Evolutionary conservation across 805 yeast genomes (phyloP).

Genomic region (Ogataea ramenticola): DNA sequence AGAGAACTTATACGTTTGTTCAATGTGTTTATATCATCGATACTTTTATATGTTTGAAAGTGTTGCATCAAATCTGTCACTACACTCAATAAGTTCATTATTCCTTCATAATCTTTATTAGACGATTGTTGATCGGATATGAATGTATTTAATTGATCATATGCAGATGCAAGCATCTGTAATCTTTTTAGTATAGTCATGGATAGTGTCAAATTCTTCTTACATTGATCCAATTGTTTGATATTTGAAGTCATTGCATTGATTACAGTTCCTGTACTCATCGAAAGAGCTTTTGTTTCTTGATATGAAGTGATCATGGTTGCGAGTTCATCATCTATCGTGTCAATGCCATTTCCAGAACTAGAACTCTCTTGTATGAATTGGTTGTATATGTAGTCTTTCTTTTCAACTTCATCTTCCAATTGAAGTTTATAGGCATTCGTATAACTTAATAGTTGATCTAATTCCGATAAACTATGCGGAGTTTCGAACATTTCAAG

Average conservation of each 20-base stretch:
- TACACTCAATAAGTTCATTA: slow-evolving; percentile 56
- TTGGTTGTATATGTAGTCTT: slow-evolving; percentile 28
- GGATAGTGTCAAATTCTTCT: slow-evolving; percentile 73
- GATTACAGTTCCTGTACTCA: slow-evolving; percentile 53
- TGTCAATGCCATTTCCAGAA: slow-evolving; percentile 16
- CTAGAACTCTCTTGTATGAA: slow-evolving; percentile 7
- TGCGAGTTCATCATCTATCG: slow-evolving; percentile 28
- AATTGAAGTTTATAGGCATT: slow-evolving; percentile 43
- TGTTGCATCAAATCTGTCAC: slow-evolving; percentile 65
- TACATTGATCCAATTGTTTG: slow-evolving; percentile 71
- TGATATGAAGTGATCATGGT: slow-evolving; percentile 37
- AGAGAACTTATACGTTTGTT: slow-evolving; percentile 52
- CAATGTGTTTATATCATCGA: slow-evolving; percentile 68
- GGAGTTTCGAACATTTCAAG: slow-evolving; percentile 44
- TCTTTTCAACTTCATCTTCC: slow-evolving; percentile 34
- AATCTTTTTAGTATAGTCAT: slow-evolving; percentile 83
- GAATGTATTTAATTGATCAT: slow-evolving; percentile 47
- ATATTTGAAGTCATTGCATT: slow-evolving; percentile 69
- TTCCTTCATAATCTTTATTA: slow-evolving; percentile 38
- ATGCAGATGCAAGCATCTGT: slow-evolving; percentile 78
- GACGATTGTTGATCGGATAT: slow-evolving; percentile 25
- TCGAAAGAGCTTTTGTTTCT: slow-evolving; percentile 41
- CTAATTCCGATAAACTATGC: slow-evolving; percentile 42
- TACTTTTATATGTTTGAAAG: slow-evolving; percentile 75
- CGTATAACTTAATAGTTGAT: slow-evolving; percentile 41